Percentiles rank a stretch among this genome's conserved stretches.
Conservation (phyloP, 257 asterid species). For the Penstemon eatonii region DNA sequence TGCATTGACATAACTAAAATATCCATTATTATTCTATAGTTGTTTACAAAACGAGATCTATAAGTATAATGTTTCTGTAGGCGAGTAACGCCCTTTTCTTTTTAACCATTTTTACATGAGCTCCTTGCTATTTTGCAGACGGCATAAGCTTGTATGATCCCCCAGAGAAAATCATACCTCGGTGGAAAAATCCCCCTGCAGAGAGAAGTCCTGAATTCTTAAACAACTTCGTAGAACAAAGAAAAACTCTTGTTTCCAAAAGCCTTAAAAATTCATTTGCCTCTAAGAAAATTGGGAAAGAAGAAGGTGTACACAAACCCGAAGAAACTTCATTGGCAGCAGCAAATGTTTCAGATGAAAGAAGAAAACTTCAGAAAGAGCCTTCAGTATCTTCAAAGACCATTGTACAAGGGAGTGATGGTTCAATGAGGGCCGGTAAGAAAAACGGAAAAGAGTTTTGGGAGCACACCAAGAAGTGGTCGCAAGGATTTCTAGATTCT, state of each 20-base stretch:
- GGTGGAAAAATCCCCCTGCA: constrained; percentile 85
- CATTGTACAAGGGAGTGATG: constrained; percentile 86
- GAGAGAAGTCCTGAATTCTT: constrained; percentile 68
- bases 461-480: constrained; percentile 98
- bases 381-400: constrained; percentile 55
- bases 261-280: constrained; percentile 38
- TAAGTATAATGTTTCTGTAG: too few relatives aligned
- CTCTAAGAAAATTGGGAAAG: constrained; percentile 35
- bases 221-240: constrained; percentile 46
- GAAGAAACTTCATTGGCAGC: constrained; percentile 41
- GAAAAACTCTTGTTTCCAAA: constrained; percentile 42
- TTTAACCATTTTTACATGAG: background rate
- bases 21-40: too few relatives aligned
- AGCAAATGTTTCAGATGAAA: constrained; percentile 29
- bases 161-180: constrained; percentile 83
- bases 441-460: constrained; percentile 80
- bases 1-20: too few relatives aligned
- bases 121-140: constrained; percentile 46
- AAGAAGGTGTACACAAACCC: constrained; percentile 33
- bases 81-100: background rate
- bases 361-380: constrained; percentile 28
- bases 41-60: too few relatives aligned
- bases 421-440: constrained; percentile 76
- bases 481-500: constrained; percentile 74
- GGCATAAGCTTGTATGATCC: constrained; percentile 90